Conservation (phyloP, 2,329 filamentous ascomycete species). For the Ophiocordyceps unilateralis region DNA sequence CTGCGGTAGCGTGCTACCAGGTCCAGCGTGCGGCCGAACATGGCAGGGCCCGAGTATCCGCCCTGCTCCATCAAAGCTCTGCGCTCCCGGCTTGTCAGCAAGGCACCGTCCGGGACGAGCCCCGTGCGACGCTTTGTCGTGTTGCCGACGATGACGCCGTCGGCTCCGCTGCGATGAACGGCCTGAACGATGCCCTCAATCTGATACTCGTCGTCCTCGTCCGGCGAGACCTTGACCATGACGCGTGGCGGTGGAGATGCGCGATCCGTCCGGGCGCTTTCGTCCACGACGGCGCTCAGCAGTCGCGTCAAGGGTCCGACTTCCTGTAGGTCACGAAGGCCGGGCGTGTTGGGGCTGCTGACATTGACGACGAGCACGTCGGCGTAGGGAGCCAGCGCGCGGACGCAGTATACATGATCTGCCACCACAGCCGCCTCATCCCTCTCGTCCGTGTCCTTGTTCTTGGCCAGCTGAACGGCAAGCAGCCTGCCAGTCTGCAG, state of each 20-base stretch:
- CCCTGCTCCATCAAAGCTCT: conserved; percentile 57
- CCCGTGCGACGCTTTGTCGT: conserved; percentile 74
- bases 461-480: conserved; percentile 90
- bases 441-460: conserved; percentile 74
- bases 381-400: conserved; percentile 67
- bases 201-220: conserved; percentile 75
- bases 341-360: conserved; percentile 89
- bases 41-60: conserved; percentile 78
- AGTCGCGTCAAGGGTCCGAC: conserved; percentile 68
- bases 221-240: conserved; percentile 96
- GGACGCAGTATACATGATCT: conserved; percentile 80
- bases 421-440: conserved; percentile 69
- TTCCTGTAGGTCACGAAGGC: conserved; percentile 72
- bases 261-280: conserved; percentile 51
- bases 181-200: conserved; percentile 79
- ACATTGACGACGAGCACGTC: conserved; percentile 98
- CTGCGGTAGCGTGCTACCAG: conserved; percentile 67
- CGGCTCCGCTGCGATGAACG: conserved; percentile 67
- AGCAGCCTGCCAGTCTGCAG: conserved; percentile 59
- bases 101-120: conserved; percentile 48
- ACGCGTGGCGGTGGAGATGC: conserved; percentile 46
- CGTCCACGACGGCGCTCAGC: conserved; percentile 64
- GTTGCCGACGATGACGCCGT: conserved; percentile 93
- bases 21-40: conserved; percentile 64
- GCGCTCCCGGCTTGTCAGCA: conserved; percentile 49